These are phyloP conservation scores for Plasmodium yoelii DNA, from an alignment of 169 alveolate species.

Conservation along the genomic window DNA sequence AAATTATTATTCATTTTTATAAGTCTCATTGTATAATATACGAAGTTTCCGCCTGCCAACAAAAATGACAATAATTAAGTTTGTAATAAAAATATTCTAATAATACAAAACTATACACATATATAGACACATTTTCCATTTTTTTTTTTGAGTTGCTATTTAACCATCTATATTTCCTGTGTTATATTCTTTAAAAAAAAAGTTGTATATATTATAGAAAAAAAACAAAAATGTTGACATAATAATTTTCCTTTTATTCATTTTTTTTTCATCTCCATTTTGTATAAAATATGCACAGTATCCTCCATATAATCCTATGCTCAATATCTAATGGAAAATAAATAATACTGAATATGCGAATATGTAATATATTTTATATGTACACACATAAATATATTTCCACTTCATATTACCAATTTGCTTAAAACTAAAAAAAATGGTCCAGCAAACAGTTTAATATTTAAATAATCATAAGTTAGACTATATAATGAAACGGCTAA, in stretches of 20 bases:
- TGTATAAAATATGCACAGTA: constrained; percentile 25
- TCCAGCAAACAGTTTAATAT: constrained; percentile 4
- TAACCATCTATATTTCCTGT: neutral
- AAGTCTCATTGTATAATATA: neutral
- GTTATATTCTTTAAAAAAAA: constrained; percentile 15
- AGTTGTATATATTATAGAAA: constrained; percentile 21
- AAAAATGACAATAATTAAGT: neutral
- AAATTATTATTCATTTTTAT: constrained; percentile 6
- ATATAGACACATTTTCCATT: too few relatives aligned
- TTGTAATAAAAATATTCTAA: too few relatives aligned
- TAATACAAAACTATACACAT: too few relatives aligned
- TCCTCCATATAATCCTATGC: constrained; percentile 19
- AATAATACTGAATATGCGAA: neutral
- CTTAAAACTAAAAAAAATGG: constrained; percentile 19
- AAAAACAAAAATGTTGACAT: constrained; percentile 7
- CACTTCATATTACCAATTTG: constrained; percentile 21
- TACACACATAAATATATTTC: too few relatives aligned
- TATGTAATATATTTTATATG: neutral
- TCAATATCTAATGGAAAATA: constrained; percentile 17
- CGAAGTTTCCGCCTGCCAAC: constrained; percentile 6
- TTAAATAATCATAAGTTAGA: neutral
- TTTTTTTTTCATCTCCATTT: neutral
- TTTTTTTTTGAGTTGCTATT: too few relatives aligned
- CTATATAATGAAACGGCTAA: constrained; percentile 25
- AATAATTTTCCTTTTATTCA: neutral